Evolutionary conservation across 1,284 basidiomycete genomes (phyloP).

Genomic region (Vanrija sp.): DNA sequence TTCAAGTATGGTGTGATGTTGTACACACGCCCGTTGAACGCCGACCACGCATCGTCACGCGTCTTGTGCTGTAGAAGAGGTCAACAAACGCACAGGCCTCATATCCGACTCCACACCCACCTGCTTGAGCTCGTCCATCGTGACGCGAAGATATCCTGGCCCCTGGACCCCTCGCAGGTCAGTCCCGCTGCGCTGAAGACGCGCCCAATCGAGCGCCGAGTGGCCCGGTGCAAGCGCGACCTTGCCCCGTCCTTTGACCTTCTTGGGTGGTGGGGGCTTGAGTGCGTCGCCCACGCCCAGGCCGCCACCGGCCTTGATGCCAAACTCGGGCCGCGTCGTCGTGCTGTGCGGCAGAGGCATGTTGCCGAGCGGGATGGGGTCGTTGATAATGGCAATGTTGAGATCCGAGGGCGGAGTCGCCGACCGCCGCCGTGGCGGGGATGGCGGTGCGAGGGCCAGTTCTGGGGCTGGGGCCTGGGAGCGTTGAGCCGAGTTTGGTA

Average conservation of each 20-base stretch:
- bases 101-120: constrained; percentile 55
- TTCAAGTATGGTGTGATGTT: constrained; percentile 90
- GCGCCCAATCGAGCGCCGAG: constrained; percentile 92
- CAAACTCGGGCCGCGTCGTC: constrained; percentile 35
- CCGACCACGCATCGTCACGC: constrained; percentile 88
- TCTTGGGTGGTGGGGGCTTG: constrained; percentile 9
- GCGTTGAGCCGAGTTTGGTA: constrained; percentile 76
- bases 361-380: constrained; percentile 37
- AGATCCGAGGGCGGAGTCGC: constrained; percentile 38
- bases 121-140: constrained; percentile 74
- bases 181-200: constrained; percentile 69
- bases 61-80: constrained; percentile 36
- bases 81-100: background rate
- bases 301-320: constrained; percentile 34
- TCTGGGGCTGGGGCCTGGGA: constrained; percentile 46
- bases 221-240: constrained; percentile 88
- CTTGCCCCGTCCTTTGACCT: constrained; percentile 64
- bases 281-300: background rate
- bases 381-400: constrained; percentile 42
- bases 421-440: constrained; percentile 60
- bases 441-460: constrained; percentile 53
- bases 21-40: constrained; percentile 90
- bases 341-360: constrained; percentile 44
- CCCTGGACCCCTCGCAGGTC: constrained; percentile 62
- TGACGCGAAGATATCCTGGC: constrained; percentile 61